Conservation (phyloP, 495 filamentous ascomycete species). For the Parachaetomium inaequale region DNA sequence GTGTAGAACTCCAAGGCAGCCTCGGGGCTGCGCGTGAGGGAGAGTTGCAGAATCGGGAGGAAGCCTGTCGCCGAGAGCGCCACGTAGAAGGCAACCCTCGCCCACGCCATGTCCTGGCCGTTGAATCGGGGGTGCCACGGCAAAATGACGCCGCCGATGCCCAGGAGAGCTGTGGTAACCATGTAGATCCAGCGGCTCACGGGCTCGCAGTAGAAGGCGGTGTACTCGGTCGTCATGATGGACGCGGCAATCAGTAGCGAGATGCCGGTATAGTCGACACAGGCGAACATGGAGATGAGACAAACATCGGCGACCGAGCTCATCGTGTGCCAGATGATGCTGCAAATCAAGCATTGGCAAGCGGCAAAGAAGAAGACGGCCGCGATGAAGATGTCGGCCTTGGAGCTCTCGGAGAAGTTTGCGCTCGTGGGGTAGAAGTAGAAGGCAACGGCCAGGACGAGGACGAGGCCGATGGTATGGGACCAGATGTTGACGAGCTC, state of each 20-base stretch:
- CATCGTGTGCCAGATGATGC: conserved; percentile 97
- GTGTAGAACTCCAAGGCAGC: conserved; percentile 85
- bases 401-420: conserved; percentile 82
- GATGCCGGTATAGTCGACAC: conserved; percentile 98
- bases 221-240: conserved; percentile 98
- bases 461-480: conserved; percentile 78
- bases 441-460: conserved; percentile 87
- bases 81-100: conserved; percentile 87
- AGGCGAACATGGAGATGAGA: conserved; percentile 92
- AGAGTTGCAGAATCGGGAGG: conserved; percentile 80
- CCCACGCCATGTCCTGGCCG: conserved; percentile 84
- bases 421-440: conserved; percentile 89
- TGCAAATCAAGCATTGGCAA: conserved; percentile 93
- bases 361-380: conserved; percentile 96
- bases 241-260: conserved; percentile 93
- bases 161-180: conserved; percentile 71
- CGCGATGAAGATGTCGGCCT: conserved; percentile 81
- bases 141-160: conserved; percentile 82
- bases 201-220: conserved; percentile 97
- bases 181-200: conserved; percentile 85
- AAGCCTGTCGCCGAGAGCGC: conserved; percentile 87
- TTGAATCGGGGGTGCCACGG: conserved; percentile 98
- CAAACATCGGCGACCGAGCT: conserved; percentile 86
- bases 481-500: conserved; percentile 98
- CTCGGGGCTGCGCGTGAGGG: conserved; percentile 64